Conservation (phyloP, 2,329 filamentous ascomycete species). For the Dactylellina drechsleri region DNA sequence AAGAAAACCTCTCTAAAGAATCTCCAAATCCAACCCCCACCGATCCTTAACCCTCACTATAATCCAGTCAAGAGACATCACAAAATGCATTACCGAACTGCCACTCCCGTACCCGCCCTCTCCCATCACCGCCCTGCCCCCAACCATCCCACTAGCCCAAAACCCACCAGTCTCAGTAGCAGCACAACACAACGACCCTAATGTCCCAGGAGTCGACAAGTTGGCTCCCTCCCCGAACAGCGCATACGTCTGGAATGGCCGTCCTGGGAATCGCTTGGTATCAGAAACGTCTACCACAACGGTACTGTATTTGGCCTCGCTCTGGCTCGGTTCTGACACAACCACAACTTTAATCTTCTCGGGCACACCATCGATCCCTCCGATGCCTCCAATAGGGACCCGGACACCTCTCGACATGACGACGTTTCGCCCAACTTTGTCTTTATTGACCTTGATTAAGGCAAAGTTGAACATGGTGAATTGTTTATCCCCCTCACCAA, state of each 20-base stretch:
- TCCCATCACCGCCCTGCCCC: conserved; percentile 24
- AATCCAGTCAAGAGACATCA: conserved; percentile 44
- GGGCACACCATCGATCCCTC: conserved; percentile 15
- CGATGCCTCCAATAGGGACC: conserved; percentile 1
- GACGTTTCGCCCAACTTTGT: conserved; percentile 25
- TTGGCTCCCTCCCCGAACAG: conserved; percentile 31
- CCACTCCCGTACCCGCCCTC: conserved; percentile 21
- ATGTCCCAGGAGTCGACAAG: conserved; percentile 35
- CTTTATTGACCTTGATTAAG: conserved; percentile 41
- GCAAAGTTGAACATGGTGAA: conserved; percentile 41
- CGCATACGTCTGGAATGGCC: conserved; percentile 44
- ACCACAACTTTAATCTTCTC: conserved; percentile 33
- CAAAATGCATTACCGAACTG: conserved; percentile 39
- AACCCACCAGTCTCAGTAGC: conserved; percentile 14
- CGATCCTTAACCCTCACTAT: conserved; percentile 27
- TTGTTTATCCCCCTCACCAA: neutral
- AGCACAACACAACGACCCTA: conserved; percentile 36
- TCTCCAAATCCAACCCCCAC: conserved; percentile 38
- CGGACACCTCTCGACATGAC: conserved; percentile 25
- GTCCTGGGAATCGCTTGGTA: conserved; percentile 31
- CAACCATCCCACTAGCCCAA: conserved; percentile 30
- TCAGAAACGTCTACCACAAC: conserved; percentile 41
- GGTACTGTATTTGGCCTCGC: conserved; percentile 38
- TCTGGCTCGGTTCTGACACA: conserved; percentile 16
- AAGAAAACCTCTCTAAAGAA: conserved; percentile 22